Evolutionary conservation across 441 rosid genomes (phyloP), one percentile per base, ranked within the genome.

Genomic region (Croton setiger): DNA sequence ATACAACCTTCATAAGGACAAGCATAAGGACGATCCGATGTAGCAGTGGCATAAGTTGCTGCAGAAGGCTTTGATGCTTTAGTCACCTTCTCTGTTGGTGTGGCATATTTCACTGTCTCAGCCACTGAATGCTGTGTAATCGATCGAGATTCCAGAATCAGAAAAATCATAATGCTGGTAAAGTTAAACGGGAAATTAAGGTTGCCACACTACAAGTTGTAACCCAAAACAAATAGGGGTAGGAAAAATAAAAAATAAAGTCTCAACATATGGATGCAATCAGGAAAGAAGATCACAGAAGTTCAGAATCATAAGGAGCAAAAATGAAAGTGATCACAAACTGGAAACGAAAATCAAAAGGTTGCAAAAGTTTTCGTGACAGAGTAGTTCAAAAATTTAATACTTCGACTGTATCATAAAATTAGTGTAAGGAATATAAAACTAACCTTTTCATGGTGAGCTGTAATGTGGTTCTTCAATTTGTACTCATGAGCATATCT

Each of bases 401-500:
- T 18, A 7, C 49, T 35, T 7, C 23, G 23, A 15, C 43, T 13
- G 7, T 45, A 17, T 31, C 51, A 59, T 43, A 31, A 45, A 58
- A 11, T 14, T 5, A 44, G 48, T 15, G 43, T 18, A 21, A 51
- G 62, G 21, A 48, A 23, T 35, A 48, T 60, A 27, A 55, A 49
- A 35, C 80, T 41, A 54, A 87, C 98, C 93, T 88, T 94, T 76
- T 87, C 98, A 79, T 92, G 99, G 63, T 88, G 91, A 39, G 96
- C 80, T 67, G 86, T 33, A 63, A 94, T 75, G 70, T 92, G 98
- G 78, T 94, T 94, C 82, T 87, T 90, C n/a, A 94, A 83, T 86
- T 94, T 92, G 89, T 94, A 94, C 67, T 94, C 99, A 59, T 94
- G 98, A 74, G 99, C 98, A 73, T 92, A 92, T 88, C 98, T 82